Percentiles rank a stretch among this genome's conserved stretches.
Conservation (phyloP, 2,329 filamentous ascomycete species). For the Trichophyton schoenleinii region DNA sequence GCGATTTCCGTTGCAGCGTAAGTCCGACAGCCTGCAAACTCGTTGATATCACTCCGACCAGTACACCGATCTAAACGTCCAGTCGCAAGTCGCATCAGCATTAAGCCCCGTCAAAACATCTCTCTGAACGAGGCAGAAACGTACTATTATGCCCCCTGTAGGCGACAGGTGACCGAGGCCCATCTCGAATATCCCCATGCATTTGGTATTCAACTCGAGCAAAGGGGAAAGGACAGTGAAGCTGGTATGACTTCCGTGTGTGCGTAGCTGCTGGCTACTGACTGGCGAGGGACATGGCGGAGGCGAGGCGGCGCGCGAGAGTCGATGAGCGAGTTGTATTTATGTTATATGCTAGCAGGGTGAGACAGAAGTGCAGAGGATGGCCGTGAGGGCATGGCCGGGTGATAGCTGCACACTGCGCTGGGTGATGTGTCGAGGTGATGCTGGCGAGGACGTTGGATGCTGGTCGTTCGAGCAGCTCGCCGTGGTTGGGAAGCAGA, state of each 20-base stretch:
- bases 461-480: neutral
- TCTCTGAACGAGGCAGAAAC: slow-evolving; percentile 20
- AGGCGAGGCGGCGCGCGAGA: slow-evolving; percentile 22
- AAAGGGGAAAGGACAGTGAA: slow-evolving; percentile 5
- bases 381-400: slow-evolving; percentile 3
- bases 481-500: neutral
- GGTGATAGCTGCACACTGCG: slow-evolving; percentile 3
- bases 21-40: slow-evolving; percentile 90
- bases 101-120: neutral
- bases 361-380: neutral
- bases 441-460: neutral
- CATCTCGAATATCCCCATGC: slow-evolving; percentile 41
- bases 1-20: slow-evolving; percentile 93
- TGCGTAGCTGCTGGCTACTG: neutral
- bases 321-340: neutral
- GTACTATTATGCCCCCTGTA: slow-evolving; percentile 62
- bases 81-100: neutral
- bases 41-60: slow-evolving; percentile 86
- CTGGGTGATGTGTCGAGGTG: neutral
- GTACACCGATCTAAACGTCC: slow-evolving; percentile 61
- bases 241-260: slow-evolving; percentile 13
- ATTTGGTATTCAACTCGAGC: slow-evolving; percentile 17
- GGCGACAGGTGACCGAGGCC: slow-evolving; percentile 65
- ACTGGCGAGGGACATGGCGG: slow-evolving; percentile 18
- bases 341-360: neutral